Evolutionary conservation across 768 basidiomycete species (phyloP).

Genomic region (Lactarius tabidus): DNA sequence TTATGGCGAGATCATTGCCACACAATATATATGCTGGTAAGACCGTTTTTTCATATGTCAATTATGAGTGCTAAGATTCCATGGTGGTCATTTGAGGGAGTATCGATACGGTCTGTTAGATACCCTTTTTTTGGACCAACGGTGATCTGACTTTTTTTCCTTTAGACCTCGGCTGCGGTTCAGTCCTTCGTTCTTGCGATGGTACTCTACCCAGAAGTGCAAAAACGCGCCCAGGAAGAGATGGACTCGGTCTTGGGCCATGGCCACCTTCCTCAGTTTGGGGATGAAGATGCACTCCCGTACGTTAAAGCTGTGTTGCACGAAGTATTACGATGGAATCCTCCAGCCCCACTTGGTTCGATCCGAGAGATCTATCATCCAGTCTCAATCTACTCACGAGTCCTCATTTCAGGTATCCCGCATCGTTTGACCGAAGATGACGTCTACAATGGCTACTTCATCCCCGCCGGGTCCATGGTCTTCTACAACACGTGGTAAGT

Average conservation of each 20-base stretch:
- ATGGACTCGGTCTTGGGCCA: conserved; percentile 27
- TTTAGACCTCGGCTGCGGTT: conserved; percentile 22
- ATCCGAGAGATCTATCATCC: neutral
- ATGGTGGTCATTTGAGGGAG: neutral
- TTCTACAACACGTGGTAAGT: conserved; percentile 9
- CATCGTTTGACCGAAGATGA: conserved; percentile 8
- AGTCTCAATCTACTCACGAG: neutral
- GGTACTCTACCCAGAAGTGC: conserved; percentile 32
- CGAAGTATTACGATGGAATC: neutral
- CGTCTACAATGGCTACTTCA: conserved; percentile 16
- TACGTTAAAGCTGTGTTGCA: conserved; percentile 1
- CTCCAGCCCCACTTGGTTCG: neutral
- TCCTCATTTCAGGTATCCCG: conserved; percentile 7
- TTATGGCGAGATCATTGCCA: conserved; percentile 8
- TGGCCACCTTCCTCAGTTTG: conserved; percentile 9
- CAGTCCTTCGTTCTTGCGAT: conserved; percentile 32
- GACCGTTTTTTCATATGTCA: neutral
- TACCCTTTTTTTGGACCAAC: neutral
- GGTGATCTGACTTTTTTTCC: neutral
- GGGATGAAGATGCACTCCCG: conserved; percentile 9
- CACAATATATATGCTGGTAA: conserved; percentile 10
- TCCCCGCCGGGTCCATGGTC: conserved; percentile 11
- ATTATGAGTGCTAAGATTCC: neutral
- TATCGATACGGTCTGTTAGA: conserved; percentile 12
- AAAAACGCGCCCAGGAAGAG: conserved; percentile 32